A percentile compares a stretch with the other conserved stretches of the same genome.
Evolutionary conservation across 2,329 filamentous ascomycete genomes (phyloP).

Genomic region (Spiromastix sp.): DNA sequence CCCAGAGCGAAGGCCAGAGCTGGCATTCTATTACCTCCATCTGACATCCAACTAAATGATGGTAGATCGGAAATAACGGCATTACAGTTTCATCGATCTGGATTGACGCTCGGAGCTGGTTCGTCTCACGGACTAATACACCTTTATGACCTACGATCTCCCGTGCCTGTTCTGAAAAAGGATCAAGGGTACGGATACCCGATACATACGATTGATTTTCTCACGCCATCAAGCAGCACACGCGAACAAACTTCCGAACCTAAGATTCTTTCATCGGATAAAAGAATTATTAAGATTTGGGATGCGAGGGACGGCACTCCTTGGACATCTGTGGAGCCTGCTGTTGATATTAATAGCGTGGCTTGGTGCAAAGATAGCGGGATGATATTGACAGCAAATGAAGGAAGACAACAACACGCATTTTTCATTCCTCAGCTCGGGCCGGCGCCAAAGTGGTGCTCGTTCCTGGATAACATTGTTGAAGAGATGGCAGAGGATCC

Average conservation of each 20-base stretch:
- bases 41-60: conserved; percentile 28
- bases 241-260: conserved; percentile 56
- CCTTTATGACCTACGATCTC: conserved; percentile 84
- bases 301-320: conserved; percentile 70
- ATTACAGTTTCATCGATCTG: conserved; percentile 73
- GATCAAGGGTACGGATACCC: conserved; percentile 94
- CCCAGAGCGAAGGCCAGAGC: conserved; percentile 71
- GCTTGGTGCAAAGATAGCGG: conserved; percentile 86
- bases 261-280: conserved; percentile 86
- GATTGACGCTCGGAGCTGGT: conserved; percentile 75
- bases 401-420: conserved; percentile 86
- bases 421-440: conserved; percentile 94
- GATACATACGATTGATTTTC: conserved; percentile 69
- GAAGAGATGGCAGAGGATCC: conserved; percentile 92
- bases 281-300: conserved; percentile 96
- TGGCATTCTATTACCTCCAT: conserved; percentile 57
- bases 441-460: conserved; percentile 88
- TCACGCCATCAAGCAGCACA: conserved; percentile 55
- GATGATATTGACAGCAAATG: conserved; percentile 94
- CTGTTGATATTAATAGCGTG: conserved; percentile 89
- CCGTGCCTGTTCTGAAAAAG: conserved; percentile 75
- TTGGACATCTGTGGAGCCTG: conserved; percentile 92
- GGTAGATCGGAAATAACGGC: conserved; percentile 62
- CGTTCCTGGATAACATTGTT: conserved; percentile 92
- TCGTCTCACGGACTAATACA: conserved; percentile 82